Evolutionary conservation across 257 asterid genomes (phyloP), one percentile per base, ranked within the genome.

Genomic region (Echium plantagineum): DNA sequence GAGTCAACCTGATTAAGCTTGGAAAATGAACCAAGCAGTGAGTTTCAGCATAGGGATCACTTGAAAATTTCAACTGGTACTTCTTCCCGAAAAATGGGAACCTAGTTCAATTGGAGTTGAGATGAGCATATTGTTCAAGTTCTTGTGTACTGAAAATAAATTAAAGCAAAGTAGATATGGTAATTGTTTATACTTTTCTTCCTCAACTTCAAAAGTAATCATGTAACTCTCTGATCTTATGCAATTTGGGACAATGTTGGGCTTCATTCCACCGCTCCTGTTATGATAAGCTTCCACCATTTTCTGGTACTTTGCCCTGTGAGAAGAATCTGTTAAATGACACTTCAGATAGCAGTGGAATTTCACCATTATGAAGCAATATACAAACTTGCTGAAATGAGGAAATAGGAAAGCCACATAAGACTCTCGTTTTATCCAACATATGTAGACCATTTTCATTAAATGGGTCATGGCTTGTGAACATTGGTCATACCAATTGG

Each of bases 261-360:
- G 95, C 78, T 85, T 91, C 89, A 82, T 69, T 64, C 91, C 91
- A 67, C 80, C 78, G 46, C 87, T 80, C 78, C 72, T 88, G 69
- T 74, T 88, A 81, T 91, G 98, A 81, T 71, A 91, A 35, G 95
- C 98, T 78, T 91, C 98, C 56, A 91, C 94, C 72, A 88, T 85
- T 78, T 91, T 91, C 83, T 91, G 98, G 84, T 91, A 91, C 79
- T 91, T 91, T 22, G 90, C 93, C 98, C 98, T 91, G 72, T 63
- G 65, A 77, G 67, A 54, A 62, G 61, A 63, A 35, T 35, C 47
- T 35, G 47, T 35, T 35, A 35, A 10, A 7, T 35, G 47, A 35
- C 47, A 35, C 47, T 35, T 35, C 47, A 35, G 47, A 35, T 15
- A 35, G 47, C 47, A 3, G 42, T 32, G 47, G 15, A 35, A 8